These are phyloP conservation scores for Colletotrichum caudatum DNA, from an alignment of 2,329 filamentous ascomycete species.

Conservation along the genomic window DNA sequence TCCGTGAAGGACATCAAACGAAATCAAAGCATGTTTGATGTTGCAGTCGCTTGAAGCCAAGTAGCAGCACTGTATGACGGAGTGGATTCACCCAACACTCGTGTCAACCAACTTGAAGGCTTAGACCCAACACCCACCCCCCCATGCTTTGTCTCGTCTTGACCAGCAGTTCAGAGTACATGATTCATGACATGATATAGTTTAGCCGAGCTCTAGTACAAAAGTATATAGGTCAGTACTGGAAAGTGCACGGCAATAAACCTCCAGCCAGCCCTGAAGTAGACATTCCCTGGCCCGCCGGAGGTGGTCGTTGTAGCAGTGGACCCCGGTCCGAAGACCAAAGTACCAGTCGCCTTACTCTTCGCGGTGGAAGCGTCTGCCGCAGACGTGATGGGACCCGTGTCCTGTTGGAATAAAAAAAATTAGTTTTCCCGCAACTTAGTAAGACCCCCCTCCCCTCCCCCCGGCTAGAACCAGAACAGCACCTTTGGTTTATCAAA, in stretches of 20 bases:
- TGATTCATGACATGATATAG: neutral
- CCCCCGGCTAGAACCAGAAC: no score
- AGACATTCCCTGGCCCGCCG: no score
- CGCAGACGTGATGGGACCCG: neutral
- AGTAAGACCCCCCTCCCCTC: neutral
- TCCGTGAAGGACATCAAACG: no score
- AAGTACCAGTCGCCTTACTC: neutral
- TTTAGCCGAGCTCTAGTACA: neutral
- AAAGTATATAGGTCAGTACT: neutral
- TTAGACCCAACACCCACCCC: no score
- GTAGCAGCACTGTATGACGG: no score
- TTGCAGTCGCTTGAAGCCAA: no score
- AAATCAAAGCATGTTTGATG: no score
- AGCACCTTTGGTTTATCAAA: neutral
- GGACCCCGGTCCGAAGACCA: neutral
- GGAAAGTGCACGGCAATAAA: neutral
- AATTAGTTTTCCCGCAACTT: neutral
- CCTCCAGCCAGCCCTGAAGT: neutral
- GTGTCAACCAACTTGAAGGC: no score
- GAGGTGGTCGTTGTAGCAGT: neutral
- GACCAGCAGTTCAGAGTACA: neutral
- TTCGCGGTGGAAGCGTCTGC: neutral
- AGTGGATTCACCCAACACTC: no score
- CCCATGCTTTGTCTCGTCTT: fast-evolving
- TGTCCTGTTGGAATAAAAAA: neutral